These are phyloP conservation scores for Verbena officinalis DNA, from an alignment of 257 asterid species.

Conservation along the genomic window DNA sequence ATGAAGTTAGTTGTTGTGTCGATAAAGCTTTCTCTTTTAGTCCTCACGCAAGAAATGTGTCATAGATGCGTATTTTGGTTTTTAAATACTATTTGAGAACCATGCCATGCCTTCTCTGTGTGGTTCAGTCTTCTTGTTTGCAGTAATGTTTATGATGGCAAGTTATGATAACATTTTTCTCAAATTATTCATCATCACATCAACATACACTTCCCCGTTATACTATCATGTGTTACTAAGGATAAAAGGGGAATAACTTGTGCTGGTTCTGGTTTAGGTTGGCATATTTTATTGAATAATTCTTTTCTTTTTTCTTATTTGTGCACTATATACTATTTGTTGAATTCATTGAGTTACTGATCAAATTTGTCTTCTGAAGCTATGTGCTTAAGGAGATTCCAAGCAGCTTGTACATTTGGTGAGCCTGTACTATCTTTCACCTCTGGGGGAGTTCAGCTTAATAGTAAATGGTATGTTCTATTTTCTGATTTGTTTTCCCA, in stretches of 20 bases:
- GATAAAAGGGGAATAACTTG: conserved; percentile 5
- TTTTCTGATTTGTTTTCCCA: not conserved
- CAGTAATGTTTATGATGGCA: not conserved
- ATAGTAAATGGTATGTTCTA: conserved; percentile 76
- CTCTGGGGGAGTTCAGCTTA: conserved; percentile 68
- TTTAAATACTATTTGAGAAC: conserved; percentile 10
- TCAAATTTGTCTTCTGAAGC: conserved; percentile 50
- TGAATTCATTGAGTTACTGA: conserved; percentile 27
- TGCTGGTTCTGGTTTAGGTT: conserved; percentile 1
- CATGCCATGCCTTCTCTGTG: conserved; percentile 10
- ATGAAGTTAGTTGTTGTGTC: not conserved
- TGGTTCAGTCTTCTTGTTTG: conserved; percentile 20
- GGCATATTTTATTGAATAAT: conserved; percentile 14
- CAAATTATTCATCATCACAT: not conserved
- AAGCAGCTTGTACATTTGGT: conserved; percentile 61
- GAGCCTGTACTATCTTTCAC: conserved; percentile 74
- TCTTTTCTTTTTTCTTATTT: not conserved
- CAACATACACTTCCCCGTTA: conserved; percentile 2
- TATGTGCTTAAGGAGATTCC: conserved; percentile 93
- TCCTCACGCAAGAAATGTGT: conserved; percentile 13
- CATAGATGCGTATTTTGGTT: not conserved
- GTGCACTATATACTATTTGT: conserved; percentile 20
- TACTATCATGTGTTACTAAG: conserved; percentile 10
- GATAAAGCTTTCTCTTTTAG: conserved; percentile 14
- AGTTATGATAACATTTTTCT: conserved; percentile 4